phyloP scores from a whole-genome alignment of 83 land plant genomes.

The Picea abies region DNA sequence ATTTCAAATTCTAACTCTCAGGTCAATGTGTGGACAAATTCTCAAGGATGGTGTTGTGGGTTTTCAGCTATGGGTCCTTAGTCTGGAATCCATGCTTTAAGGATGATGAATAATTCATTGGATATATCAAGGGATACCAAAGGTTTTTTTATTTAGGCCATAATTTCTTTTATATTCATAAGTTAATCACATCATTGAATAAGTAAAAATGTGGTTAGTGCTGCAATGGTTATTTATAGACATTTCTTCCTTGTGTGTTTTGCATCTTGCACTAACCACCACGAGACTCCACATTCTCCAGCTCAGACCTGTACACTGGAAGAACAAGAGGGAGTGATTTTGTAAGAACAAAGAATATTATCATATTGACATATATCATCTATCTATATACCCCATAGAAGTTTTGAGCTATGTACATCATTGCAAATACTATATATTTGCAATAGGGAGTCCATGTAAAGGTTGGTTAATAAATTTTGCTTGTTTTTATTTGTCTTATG shows the following conservation, averaged over 20 bases:
- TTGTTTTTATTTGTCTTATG: no score
- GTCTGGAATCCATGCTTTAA: conserved; percentile 76
- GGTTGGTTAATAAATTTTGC: no score
- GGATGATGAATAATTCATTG: conserved; percentile 58
- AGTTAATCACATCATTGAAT: no score
- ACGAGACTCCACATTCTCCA: conserved; percentile 17
- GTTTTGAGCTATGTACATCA: no score
- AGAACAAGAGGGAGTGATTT: conserved; percentile 50
- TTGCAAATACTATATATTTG: not conserved
- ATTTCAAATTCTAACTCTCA: no score
- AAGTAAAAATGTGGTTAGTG: no score
- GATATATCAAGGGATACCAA: conserved; percentile 69
- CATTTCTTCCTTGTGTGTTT: not conserved
- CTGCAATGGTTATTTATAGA: no score
- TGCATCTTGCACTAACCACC: conserved; percentile 79
- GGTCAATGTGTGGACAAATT: not conserved
- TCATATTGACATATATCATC: no score
- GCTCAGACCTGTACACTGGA: conserved; percentile 77
- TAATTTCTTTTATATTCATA: no score
- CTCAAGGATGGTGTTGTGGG: conserved; percentile 66
- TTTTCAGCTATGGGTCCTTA: conserved; percentile 72
- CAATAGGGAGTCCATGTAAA: no score
- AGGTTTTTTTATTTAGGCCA: conserved; percentile 69
- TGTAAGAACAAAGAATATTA: conserved; percentile 36
- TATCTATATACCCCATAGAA: not conserved